Base-by-base conservation (phyloP, 352 stramenopile species). In the Phytophthora tubulina region DNA sequence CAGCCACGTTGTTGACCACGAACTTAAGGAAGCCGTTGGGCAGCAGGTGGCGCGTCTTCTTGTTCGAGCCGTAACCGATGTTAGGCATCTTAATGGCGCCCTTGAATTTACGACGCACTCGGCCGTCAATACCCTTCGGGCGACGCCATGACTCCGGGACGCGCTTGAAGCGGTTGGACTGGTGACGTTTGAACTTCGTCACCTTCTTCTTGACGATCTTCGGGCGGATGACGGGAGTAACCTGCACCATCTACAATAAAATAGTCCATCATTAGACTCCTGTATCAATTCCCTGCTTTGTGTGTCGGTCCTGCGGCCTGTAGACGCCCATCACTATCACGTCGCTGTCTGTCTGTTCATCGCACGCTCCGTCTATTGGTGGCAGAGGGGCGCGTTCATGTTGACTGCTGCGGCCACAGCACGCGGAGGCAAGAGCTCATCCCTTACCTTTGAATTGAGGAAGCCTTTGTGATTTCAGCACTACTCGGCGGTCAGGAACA, bases 21-120 rank as follows among this genome's bases (percentile, higher is more conserved):
- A 99, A 99, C 85, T 98, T 99, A 69, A 99, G 96, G 93, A 99
- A 99, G 81, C 98, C 98, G 85, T 99, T 99, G 53, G 98, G 98
- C 62, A 99, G 85, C 69, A 99, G 80, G 90, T 99, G 98, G 69
- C 95, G 88, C 62, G 97, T 99, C 87, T 99, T 98, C 89, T 99
- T 99, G 90, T 99, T 97, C 58, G 96, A 99, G 79, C 97, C 98
- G 88, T 99, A 99, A 73, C 98, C 98, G 79, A 99, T 98, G 81
- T 98, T 99, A 46, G 97, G 97, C 97, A 99, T 99, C 76, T 97
- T 97, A 77, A 99, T 93, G 54, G 97, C 95, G 60, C 98, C 98
- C 92, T 99, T 99, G 91, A 99, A 99, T 82, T 98, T 97, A 81
- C 98, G 97, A 82, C 98, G 96, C 64, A 99, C 97, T 73, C 98